Evolutionary conservation across 108 stramenopile species (phyloP).

Genomic region (Pseudonitzschia multistriata): DNA sequence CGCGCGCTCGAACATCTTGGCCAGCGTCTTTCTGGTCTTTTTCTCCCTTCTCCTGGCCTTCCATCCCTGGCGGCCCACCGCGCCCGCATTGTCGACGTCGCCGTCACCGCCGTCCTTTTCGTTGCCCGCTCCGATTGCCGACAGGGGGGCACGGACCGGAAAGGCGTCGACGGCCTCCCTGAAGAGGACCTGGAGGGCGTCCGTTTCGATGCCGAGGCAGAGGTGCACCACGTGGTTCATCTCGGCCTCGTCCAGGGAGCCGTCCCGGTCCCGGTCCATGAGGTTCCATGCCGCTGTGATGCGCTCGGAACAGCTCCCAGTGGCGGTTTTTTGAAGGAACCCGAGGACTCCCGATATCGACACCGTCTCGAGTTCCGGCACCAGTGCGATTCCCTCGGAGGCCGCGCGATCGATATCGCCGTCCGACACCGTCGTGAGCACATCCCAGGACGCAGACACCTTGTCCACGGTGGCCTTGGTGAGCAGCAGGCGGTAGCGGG

Average conservation of each 20-base stretch:
- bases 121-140: neutral
- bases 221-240: conserved; percentile 69
- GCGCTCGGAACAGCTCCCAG: conserved; percentile 44
- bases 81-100: neutral
- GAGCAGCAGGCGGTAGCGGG: conserved; percentile 39
- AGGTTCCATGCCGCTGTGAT: conserved; percentile 74
- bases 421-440: conserved; percentile 61
- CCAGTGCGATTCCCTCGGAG: conserved; percentile 36
- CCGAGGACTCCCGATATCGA: conserved; percentile 15
- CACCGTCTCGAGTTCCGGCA: conserved; percentile 20
- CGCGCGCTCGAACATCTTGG: conserved; percentile 52
- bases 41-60: conserved; percentile 59
- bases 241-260: conserved; percentile 79
- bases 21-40: conserved; percentile 48
- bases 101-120: neutral
- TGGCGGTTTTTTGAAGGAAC: conserved; percentile 47
- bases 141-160: conserved; percentile 23
- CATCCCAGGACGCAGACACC: conserved; percentile 51
- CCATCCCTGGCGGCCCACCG: conserved; percentile 37
- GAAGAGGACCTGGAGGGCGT: conserved; percentile 45
- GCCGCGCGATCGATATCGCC: conserved; percentile 81
- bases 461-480: conserved; percentile 37
- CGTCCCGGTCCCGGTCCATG: conserved; percentile 76
- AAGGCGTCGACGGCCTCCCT: conserved; percentile 30
- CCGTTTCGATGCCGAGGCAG: conserved; percentile 54